Evolutionary conservation across 352 stramenopile species (phyloP), one percentile per base, ranked within the genome.

Genomic region (Globisporangium ultimum): DNA sequence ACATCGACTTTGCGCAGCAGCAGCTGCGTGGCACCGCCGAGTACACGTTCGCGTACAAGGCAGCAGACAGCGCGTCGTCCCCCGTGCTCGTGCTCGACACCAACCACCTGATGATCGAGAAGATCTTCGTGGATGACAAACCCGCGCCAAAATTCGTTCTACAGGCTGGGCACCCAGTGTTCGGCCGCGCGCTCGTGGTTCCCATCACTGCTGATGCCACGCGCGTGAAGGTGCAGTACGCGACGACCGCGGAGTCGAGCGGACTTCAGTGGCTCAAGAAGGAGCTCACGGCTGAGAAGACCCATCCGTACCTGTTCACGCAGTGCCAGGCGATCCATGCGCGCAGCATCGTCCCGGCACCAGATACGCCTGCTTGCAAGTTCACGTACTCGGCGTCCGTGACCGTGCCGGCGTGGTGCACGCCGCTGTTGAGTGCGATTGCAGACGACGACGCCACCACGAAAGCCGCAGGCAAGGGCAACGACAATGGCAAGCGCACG

Each of bases 261-360:
- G 94, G 92, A 1, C 63, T 96, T 11, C 92, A 98, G 62, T 98
- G 91, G 91, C 83, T 98, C 13, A 72, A 74, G 8, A 96, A 97
- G 47, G 79, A 90, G 57, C 95, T 98, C 67, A 99, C 97, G 41
- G 89, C 92, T 18, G 94, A 88, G 17, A 97, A 98, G 68, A 88
- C 84, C 48, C 78, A 95, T 60, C 96, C 96, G 11, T 99, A 98
- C 70, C 72, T 98, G 22, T 98, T 98, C 71, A 98, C 92, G 20
- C 93, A 98, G 64, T 96, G 87, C 61, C 84, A 93, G 43, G 95
- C 96, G 7, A 99, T 99, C 68, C 96, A 99, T 69, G 93, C 94
- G 9, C 85, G 97, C 21, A 96, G 81, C 6, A 75, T 99, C 40
- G 55, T 99, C 36, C 97, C 97, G n/a, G 98, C 95, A 67, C 92